Base-by-base conservation (phyloP, 1,284 basidiomycete genomes). In the Vanrija sp. region DNA sequence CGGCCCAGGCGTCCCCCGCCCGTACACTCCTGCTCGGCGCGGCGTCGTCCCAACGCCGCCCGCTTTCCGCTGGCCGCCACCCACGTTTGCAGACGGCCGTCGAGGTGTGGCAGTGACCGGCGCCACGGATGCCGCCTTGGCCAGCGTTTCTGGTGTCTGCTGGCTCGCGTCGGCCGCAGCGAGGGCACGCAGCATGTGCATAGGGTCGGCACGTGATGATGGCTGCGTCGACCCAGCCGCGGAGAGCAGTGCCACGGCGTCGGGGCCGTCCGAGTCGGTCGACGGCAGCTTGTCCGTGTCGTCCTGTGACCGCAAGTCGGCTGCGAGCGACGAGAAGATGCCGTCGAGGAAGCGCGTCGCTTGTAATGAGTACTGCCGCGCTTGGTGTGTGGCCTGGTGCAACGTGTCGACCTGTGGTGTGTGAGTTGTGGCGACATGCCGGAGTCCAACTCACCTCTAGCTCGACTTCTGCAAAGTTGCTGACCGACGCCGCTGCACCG, bases 271-370 rank as follows among this genome's bases (percentile, higher is more conserved):
- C 15, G 64, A 58, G 22, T 51, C 56, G 31, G 59, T 54, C 4
- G 57, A 45, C 7, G 56, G 56, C 10, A 44, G 49, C n/a, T 59
- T 47, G 39, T 55, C 56, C 10, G 31, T 31, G 31, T 31, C 31
- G 24, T 73, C 69, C 18, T 69, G 65, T 8, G 63, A 54, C 2
- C 71, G 68, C 3, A 77, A 56, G 41, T 75, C 72, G 3, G 63
- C 56, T 0, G 72, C 60, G 9, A 77, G 68, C 0, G 70, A 65
- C 7, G 70, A 61, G 55, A 76, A 77, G 37, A 77, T 70, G 14
- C 73, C 72, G 52, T 77, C 73, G 36, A 76, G 61, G 63, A 77
- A 73, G 16, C 67, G 63, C 8, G 64, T 62, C 2, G 72, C 63
- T 56, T 73, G 71, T 8, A 61, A 52, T 4, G 70, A 68, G 57